Conservation (phyloP, 1,284 basidiomycete species). For the Agaricales sp. region DNA sequence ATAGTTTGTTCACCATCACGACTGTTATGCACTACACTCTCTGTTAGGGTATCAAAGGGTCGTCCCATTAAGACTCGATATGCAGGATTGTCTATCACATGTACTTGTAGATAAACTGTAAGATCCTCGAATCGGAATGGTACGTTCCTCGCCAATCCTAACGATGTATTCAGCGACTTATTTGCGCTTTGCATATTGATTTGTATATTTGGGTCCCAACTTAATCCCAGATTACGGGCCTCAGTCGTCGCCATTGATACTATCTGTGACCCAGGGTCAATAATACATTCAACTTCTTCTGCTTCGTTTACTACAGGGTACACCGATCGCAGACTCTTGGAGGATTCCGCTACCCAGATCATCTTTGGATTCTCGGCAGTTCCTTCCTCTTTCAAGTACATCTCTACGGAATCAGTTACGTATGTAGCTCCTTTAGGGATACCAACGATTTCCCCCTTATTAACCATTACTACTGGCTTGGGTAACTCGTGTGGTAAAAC, state of each 20-base stretch:
- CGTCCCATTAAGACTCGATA: slow-evolving; percentile 23
- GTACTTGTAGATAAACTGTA: slow-evolving; percentile 17
- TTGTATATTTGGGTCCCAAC: neutral
- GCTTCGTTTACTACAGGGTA: slow-evolving; percentile 10
- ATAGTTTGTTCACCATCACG: slow-evolving; percentile 14
- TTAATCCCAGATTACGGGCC: neutral
- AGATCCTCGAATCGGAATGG: slow-evolving; percentile 16
- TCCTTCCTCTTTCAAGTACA: neutral
- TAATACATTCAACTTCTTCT: too few relatives aligned
- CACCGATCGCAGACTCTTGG: neutral
- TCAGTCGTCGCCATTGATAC: too few relatives aligned
- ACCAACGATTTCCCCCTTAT: neutral
- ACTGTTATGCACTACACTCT: slow-evolving; percentile 14
- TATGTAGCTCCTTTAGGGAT: neutral
- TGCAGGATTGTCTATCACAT: slow-evolving; percentile 16
- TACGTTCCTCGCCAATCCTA: slow-evolving; percentile 17
- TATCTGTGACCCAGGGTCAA: too few relatives aligned
- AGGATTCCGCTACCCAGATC: neutral
- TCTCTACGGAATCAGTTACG: neutral
- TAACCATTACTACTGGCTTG: neutral
- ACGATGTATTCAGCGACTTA: slow-evolving; percentile 10
- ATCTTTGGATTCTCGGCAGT: neutral
- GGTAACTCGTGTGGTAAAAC: neutral
- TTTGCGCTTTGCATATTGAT: slow-evolving; percentile 15
- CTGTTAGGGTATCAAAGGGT: slow-evolving; percentile 22